Conservation (phyloP, 495 filamentous ascomycete species). For the Tuber aestivum region DNA sequence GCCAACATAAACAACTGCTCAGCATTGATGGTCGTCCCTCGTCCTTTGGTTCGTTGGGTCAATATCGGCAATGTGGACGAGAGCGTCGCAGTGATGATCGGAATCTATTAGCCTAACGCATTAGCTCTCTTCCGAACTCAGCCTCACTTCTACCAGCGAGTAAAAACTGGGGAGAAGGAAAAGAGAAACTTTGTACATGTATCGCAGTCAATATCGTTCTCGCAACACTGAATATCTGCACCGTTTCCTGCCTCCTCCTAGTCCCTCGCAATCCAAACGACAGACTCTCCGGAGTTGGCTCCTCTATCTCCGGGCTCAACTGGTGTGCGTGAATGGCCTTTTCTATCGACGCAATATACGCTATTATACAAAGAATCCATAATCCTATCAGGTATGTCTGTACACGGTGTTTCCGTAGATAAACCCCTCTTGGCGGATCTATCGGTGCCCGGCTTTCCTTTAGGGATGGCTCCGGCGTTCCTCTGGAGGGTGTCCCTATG, state of each 20-base stretch:
- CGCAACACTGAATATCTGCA: slow-evolving; percentile 30
- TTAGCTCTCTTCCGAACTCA: not conserved
- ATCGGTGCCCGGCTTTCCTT: not conserved
- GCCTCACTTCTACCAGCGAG: too few species aligned
- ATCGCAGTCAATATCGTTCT: slow-evolving; percentile 26
- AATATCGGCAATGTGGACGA: slow-evolving; percentile 25
- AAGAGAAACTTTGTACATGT: slow-evolving; percentile 22
- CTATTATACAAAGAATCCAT: slow-evolving; percentile 26
- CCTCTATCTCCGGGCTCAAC: not conserved
- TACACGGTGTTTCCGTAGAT: slow-evolving; percentile 18
- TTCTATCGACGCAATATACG: slow-evolving; percentile 23
- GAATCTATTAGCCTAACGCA: slow-evolving; percentile 10
- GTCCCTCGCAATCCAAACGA: slow-evolving; percentile 28
- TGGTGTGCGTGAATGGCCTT: slow-evolving; percentile 20
- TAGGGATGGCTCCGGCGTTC: not conserved
- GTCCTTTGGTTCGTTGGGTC: slow-evolving; percentile 23
- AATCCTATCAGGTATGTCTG: slow-evolving; percentile 21
- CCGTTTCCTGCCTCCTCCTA: slow-evolving; percentile 22
- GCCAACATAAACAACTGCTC: slow-evolving; percentile 27
- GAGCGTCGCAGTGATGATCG: slow-evolving; percentile 28
- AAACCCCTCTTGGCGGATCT: slow-evolving; percentile 8
- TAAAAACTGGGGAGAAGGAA: not conserved
- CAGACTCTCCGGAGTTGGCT: not conserved
- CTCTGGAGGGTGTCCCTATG: not conserved
- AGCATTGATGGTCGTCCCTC: slow-evolving; percentile 18